A percentile compares a stretch with the other conserved stretches of the same genome.
Conservation (phyloP, 176 grass and related monocot species). For the Cenchrus purpureus region DNA sequence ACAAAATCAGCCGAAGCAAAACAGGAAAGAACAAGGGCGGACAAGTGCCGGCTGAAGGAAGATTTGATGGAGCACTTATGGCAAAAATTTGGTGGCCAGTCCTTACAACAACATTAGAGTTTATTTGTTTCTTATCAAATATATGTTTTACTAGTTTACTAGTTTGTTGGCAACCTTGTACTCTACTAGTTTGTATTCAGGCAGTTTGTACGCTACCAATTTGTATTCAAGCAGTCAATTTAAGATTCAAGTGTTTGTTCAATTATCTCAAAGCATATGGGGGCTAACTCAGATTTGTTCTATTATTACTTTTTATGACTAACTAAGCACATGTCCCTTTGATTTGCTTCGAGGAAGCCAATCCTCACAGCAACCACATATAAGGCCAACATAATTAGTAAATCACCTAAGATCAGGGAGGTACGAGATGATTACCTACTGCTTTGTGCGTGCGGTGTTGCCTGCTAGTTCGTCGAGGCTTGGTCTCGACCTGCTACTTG, state of each 20-base stretch:
- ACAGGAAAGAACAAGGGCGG: too few relatives aligned
- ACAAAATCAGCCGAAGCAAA: too few relatives aligned
- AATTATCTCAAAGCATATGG: neutral
- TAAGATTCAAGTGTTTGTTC: neutral
- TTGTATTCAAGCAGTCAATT: too few relatives aligned
- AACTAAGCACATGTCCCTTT: too few relatives aligned
- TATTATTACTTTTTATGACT: neutral
- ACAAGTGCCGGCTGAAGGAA: neutral
- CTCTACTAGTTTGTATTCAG: neutral
- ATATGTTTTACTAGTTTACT: neutral
- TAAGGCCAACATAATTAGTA: too few relatives aligned
- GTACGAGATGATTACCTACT: too few relatives aligned
- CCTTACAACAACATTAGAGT: neutral
- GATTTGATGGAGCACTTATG: neutral
- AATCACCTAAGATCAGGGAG: too few relatives aligned
- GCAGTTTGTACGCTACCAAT: neutral
- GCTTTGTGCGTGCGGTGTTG: too few relatives aligned
- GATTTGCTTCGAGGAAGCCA: too few relatives aligned
- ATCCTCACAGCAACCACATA: too few relatives aligned
- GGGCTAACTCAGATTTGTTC: neutral
- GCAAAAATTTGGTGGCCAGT: conserved; percentile 2
- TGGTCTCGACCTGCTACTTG: too few relatives aligned
- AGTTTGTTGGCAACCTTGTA: neutral
- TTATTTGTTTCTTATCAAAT: neutral
- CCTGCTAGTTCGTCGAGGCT: too few relatives aligned